Evolutionary conservation across 106 monocot genomes (phyloP), one percentile per base, ranked within the genome.

Genomic region (Alisma plantagoaquatica): DNA sequence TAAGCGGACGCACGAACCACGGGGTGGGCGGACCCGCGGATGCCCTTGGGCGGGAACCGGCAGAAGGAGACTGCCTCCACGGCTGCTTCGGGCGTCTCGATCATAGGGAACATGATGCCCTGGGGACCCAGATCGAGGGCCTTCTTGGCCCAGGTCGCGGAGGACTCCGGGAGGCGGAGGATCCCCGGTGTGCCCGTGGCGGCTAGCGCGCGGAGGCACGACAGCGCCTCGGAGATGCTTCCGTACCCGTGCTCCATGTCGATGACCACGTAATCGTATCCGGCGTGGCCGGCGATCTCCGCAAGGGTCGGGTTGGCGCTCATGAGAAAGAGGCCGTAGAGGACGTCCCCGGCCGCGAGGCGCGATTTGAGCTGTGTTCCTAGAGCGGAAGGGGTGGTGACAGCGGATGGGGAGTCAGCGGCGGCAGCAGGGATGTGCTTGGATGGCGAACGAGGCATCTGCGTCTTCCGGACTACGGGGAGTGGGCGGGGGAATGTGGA

Each of bases 161-260:
- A 63, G 41, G 63, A 31, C 47, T 93, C 92, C 8, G 92, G 92
- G 16, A 93, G 56, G 41, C 92, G 79, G 38, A 93, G 54, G 25
- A 93, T 49, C 15, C 76, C 83, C 2, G 92, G 71, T 32, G 87
- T 77, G 35, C 42, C 29, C 11, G 79, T 35, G 16, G 80, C 73
- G 38, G 79, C 71, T 31, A 93, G 83, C 18, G 86, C 87, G 41
- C 75, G 75, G 57, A 93, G 76, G 66, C 83, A 80, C 29, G 73
- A 32, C 15, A 93, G 79, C n/a, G 87, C 76, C 27, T 66, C 64
- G 42, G 73, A 35, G 54, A 87, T 67, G 33, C 77, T 76, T 2
- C 79, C 77, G 16, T 71, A 77, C 41, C 92, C 92, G 66, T 93
- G 92, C 77, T 93, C 92, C 63, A 87, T 56, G 61, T 93, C 92